phyloP scores from a whole-genome alignment of 768 basidiomycete genomes.

The Tephrocybe sp. region DNA sequence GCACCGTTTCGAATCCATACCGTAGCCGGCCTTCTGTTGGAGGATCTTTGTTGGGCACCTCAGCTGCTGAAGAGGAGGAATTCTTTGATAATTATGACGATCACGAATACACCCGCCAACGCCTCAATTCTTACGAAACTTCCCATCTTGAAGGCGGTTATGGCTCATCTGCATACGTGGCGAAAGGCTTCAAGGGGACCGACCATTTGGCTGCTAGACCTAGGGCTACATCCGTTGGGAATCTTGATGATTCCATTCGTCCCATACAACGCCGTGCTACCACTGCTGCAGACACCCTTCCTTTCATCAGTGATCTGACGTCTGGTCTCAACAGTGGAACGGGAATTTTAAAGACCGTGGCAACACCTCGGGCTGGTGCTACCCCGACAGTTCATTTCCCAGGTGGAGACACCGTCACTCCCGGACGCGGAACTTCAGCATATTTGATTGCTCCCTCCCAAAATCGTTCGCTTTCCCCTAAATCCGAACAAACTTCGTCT shows the following conservation, averaged over 20 bases:
- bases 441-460: constrained; percentile 71
- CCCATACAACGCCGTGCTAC: constrained; percentile 63
- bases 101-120: constrained; percentile 49
- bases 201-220: constrained; percentile 71
- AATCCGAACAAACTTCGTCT: constrained; percentile 64
- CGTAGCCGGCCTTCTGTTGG: constrained; percentile 58
- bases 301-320: constrained; percentile 56
- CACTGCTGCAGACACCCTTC: constrained; percentile 50
- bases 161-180: constrained; percentile 57
- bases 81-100: constrained; percentile 64
- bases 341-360: constrained; percentile 55
- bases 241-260: constrained; percentile 76
- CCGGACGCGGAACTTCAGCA: constrained; percentile 53
- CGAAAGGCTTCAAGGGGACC: constrained; percentile 71
- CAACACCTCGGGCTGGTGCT: constrained; percentile 39
- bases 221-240: constrained; percentile 87
- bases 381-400: constrained; percentile 69
- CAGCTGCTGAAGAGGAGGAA: constrained; percentile 70
- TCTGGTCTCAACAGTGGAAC: constrained; percentile 39
- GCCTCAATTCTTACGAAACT: constrained; percentile 60
- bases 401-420: constrained; percentile 43
- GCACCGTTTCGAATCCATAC: constrained; percentile 93
- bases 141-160: constrained; percentile 48
- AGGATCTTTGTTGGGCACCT: constrained; percentile 61
- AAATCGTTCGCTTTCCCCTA: constrained; percentile 80